Base-by-base conservation (phyloP, 2,329 filamentous ascomycete genomes). In the Xylaria sp. region DNA sequence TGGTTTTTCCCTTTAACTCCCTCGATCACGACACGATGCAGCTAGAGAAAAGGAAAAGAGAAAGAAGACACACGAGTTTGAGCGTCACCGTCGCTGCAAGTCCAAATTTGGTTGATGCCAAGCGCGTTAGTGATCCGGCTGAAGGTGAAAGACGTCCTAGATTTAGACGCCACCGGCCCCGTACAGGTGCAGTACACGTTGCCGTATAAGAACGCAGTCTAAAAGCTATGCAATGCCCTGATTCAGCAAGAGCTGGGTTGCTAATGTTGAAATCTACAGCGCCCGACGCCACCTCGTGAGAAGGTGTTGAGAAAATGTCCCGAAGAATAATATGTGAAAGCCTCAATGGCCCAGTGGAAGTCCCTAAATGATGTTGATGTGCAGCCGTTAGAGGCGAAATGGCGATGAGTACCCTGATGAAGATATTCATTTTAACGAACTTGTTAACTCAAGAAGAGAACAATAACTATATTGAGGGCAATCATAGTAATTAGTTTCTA, bases 201-300 rank as follows among this genome's bases (percentile, higher is more conserved):
- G 71, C 83, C 85, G 74, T 84, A 85, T 78, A 86, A 87, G 75
- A 85, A 87, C 70, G 84, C 81, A 10, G 60, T 68, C 82, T 86
- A 20, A 69, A 15, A 48, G 77, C 83, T 39, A 68, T 70, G 81
- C 85, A 87, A 32, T 69, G 61, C 9, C 78, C 75, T 23, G 69
- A 72, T 68, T 81, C 79, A 41, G 76, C 70, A 41, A 84, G 72
- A 34, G 79, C 83, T 13, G 81, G 78, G 80, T 86, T 86, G 64
- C 75, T 73, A 18, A 87, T 77, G 68, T 81, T 83, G 78, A 87
- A 87, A 74, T 78, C 79, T 68, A 83, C 81, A 66, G 80, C 80
- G 57, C 84, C 85, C 76, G 77, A 81, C 1, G 81, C 80, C 75
- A 82, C 84, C 70, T 86, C 83, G 77, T 87, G 85, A 3, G 85